phyloP scores from a whole-genome alignment of 2,329 filamentous ascomycete species.

The Periconia sp. region DNA sequence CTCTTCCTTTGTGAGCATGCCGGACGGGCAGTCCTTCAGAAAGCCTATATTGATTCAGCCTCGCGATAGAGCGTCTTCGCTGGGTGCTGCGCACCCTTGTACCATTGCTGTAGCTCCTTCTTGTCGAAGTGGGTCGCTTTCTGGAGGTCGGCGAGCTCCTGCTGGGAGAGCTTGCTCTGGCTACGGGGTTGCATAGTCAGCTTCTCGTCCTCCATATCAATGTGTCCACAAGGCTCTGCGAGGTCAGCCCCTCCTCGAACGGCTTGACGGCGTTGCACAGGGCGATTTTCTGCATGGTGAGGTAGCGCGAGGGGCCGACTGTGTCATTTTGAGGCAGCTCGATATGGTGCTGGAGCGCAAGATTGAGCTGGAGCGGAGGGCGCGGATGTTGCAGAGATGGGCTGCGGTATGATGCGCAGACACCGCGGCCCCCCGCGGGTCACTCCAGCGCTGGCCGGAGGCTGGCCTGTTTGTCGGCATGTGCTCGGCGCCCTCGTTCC shows the following conservation, averaged over 20 bases:
- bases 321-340: slow-evolving; percentile 29
- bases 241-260: slow-evolving; percentile 30
- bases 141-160: slow-evolving; percentile 94
- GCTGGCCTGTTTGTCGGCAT: too few relatives aligned
- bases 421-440: too few relatives aligned
- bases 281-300: slow-evolving; percentile 25
- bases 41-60: slow-evolving; percentile 69
- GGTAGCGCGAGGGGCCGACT: slow-evolving; percentile 34
- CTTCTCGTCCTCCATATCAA: slow-evolving; percentile 33
- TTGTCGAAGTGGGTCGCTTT: slow-evolving; percentile 99
- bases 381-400: too few relatives aligned
- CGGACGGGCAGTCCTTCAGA: slow-evolving; percentile 95
- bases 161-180: slow-evolving; percentile 97
- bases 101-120: slow-evolving; percentile 99
- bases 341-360: slow-evolving; percentile 34
- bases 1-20: slow-evolving; percentile 96
- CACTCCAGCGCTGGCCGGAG: too few relatives aligned
- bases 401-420: too few relatives aligned
- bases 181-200: slow-evolving; percentile 59
- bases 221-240: slow-evolving; percentile 25
- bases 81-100: slow-evolving; percentile 75
- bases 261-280: slow-evolving; percentile 31
- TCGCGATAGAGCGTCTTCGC: not conserved
- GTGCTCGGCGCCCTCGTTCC: too few relatives aligned
- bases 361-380: slow-evolving; percentile 41